phyloP scores from a whole-genome alignment of 192 early-diverging fungal genomes.

The Gigaspora rosea region DNA sequence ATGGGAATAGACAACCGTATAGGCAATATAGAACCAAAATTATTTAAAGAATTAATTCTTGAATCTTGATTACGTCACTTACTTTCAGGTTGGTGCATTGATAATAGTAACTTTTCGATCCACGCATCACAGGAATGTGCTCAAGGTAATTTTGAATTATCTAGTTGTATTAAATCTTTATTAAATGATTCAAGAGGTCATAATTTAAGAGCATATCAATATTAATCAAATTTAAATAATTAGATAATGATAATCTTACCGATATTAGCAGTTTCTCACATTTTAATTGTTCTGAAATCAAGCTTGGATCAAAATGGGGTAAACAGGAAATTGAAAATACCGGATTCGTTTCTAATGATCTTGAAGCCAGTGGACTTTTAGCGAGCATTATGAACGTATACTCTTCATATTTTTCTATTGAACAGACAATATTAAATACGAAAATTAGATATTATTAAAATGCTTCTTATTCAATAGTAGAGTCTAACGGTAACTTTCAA shows the following conservation, averaged over 20 bases:
- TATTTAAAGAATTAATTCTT: neutral
- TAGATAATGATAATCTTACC: neutral
- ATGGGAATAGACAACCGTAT: no score
- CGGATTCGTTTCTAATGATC: neutral
- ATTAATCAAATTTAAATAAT: neutral
- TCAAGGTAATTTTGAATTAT: neutral
- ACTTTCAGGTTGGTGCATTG: neutral
- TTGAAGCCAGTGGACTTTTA: neutral
- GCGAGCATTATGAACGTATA: neutral
- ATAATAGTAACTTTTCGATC: neutral
- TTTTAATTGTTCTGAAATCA: neutral
- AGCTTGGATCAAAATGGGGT: neutral
- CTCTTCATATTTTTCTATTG: neutral
- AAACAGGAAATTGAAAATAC: neutral
- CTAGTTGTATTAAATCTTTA: neutral
- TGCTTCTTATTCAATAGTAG: constrained; percentile 6
- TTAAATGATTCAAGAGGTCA: neutral
- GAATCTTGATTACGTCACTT: neutral
- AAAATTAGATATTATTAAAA: neutral
- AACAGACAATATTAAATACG: neutral
- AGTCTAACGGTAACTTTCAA: neutral
- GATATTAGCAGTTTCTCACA: neutral
- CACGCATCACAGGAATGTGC: neutral
- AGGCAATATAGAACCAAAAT: no score
- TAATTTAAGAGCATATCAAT: neutral